phyloP scores from a whole-genome alignment of 1,139 yeast species.

The Taphrina sp. region DNA sequence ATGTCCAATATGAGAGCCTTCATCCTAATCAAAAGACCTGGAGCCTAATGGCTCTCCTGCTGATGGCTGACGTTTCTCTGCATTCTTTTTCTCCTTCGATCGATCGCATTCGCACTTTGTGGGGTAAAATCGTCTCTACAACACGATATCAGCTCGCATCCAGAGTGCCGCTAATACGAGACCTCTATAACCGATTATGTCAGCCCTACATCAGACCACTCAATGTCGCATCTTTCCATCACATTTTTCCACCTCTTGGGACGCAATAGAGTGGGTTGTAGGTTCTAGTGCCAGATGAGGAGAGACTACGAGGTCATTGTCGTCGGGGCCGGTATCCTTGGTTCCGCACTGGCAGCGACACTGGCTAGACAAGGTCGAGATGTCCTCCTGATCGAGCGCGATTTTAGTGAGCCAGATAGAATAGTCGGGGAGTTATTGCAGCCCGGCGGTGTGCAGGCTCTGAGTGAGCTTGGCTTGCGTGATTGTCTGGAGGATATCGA shows the following conservation, averaged over 20 bases:
- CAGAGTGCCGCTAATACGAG: background rate
- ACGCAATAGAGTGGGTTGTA: too few species aligned
- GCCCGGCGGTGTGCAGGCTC: slow-evolving; percentile 87
- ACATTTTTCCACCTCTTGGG: too few species aligned
- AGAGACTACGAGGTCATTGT: slow-evolving; percentile 59
- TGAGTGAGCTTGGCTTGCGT: slow-evolving; percentile 73
- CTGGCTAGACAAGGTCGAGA: slow-evolving; percentile 85
- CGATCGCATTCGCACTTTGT: too few species aligned
- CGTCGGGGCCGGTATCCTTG: slow-evolving; percentile 94
- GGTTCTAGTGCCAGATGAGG: slow-evolving; percentile 7
- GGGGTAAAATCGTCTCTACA: too few species aligned
- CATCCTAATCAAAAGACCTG: too few species aligned
- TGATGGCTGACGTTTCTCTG: too few species aligned
- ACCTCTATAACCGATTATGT: too few species aligned
- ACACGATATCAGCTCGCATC: too few species aligned
- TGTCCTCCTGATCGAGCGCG: slow-evolving; percentile 67
- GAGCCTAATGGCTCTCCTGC: too few species aligned
- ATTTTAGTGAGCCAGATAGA: slow-evolving; percentile 88
- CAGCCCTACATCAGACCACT: too few species aligned
- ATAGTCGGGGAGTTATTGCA: slow-evolving; percentile 96
- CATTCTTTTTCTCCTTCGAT: too few species aligned
- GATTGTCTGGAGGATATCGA: slow-evolving; percentile 76
- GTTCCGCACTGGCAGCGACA: slow-evolving; percentile 88
- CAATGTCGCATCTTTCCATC: too few species aligned
- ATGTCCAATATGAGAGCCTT: slow-evolving; percentile 52